These are phyloP conservation scores for Ceratobasidium sp. DNA, from an alignment of 1,284 basidiomycete species.

Conservation along the genomic window DNA sequence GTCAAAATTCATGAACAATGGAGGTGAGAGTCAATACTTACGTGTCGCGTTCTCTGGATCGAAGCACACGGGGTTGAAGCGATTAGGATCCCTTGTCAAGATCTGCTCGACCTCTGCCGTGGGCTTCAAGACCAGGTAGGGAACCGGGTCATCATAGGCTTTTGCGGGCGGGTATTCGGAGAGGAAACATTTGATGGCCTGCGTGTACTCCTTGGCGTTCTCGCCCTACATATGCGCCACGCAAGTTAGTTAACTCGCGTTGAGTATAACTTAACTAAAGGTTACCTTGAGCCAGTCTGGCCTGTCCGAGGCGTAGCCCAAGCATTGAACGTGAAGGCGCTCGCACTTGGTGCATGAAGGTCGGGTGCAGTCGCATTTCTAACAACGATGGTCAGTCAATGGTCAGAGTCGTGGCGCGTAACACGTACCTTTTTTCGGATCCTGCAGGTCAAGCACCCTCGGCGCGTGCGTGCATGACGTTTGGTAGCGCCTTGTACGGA, in stretches of 20 bases:
- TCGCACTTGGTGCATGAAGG: slow-evolving; percentile 32
- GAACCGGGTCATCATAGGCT: slow-evolving; percentile 34
- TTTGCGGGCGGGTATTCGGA: slow-evolving; percentile 34
- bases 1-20: not conserved
- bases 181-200: slow-evolving; percentile 32
- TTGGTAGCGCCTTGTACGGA: slow-evolving; percentile 10
- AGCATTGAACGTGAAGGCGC: slow-evolving; percentile 33
- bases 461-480: slow-evolving; percentile 36
- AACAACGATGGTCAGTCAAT: not conserved
- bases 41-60: slow-evolving; percentile 15
- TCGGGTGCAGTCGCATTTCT: slow-evolving; percentile 34
- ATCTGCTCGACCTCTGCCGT: slow-evolving; percentile 24
- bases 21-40: not conserved
- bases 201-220: slow-evolving; percentile 24
- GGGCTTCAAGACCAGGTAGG: slow-evolving; percentile 26
- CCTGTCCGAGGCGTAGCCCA: slow-evolving; percentile 34
- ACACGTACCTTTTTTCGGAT: slow-evolving; percentile 30
- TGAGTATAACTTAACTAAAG: not conserved
- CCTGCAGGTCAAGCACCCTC: slow-evolving; percentile 32
- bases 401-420: not conserved
- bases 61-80: slow-evolving; percentile 26
- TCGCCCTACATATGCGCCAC: slow-evolving; percentile 24
- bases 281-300: slow-evolving; percentile 36
- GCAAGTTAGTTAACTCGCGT: not conserved
- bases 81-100: slow-evolving; percentile 8